Base-by-base conservation (phyloP, 176 grass and related monocot species). In the Eragrostis nindensis region DNA sequence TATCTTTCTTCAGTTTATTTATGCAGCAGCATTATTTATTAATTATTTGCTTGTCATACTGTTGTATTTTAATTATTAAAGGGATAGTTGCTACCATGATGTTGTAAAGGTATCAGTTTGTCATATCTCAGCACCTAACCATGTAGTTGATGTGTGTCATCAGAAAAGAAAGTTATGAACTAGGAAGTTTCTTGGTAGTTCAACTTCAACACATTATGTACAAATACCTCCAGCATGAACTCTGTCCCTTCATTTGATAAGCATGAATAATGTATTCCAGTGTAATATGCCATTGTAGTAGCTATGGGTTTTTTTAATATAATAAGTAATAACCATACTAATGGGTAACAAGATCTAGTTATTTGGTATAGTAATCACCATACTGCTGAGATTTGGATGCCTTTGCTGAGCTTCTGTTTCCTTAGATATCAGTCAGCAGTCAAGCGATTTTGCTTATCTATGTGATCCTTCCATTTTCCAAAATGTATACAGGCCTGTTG, bases 1-100 rank as follows among this genome's bases (percentile, higher is more conserved):
- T 0, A 5, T 53, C 43, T 80, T 65, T 73, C n/a, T 66, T 77
- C 25, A 47, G 15, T 90, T 67, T 41, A 73, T n/a, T 66, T 70
- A 42, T 74, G 43, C 69, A 38, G 5, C 21, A 38, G 0, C 62
- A 74, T 49, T 79, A 2, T 63, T n/a, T 63, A 15, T 63, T 30
- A 12, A 29, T 10, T 29, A 29, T 63, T 27, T 27, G 24, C 57
- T 62, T 15, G 60, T 4, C 5, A 32, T 17, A 32, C 9, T 30
- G 29, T 64, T 64, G 14, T 27, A 5, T 61, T 26, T 13, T 18
- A 29, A 68, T 68, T 26, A 19, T 19, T 46, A 39, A 36, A 25
- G 41, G 19, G 48, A 9, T 24, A 2, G 25, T 77, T 84, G 11
- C 62, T 57, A 36, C 69, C 56, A 63, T 11, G 43, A 48, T 62